Evolutionary conservation across 2,329 filamentous ascomycete genomes (phyloP), one percentile per base, ranked within the genome.

Genomic region (Bertia moriformis): DNA sequence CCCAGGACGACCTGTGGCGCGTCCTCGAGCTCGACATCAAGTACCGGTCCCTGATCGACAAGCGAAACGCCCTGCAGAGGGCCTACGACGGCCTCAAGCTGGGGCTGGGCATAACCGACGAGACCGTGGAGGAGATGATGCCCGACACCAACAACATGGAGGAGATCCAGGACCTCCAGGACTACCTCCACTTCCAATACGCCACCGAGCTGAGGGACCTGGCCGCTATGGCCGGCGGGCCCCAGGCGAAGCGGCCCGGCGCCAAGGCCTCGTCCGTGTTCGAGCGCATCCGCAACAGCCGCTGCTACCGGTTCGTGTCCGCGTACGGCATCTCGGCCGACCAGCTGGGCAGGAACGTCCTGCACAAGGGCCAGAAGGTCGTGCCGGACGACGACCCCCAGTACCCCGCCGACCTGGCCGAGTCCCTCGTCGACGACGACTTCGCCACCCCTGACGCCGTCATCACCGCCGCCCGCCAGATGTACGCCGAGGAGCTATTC

Each of bases 171-270:
- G 91, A 98, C 56, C 62, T 96, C 17, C 89, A 96, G 53, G 91
- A 98, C 52, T 96, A 96, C 50, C 66, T 96, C 39, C 87, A 96
- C 53, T 98, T 98, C 59, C 83, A 88, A 51, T 96, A 96, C 50
- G 77, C 83, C 3, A 66, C 77, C 3, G 78, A 93, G 54, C 67
- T 96, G 38, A 89, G 84, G 54, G 88, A 96, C 45, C 59, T 93
- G 37, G 73, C 78, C 13, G 63, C 75, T 14, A 68, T 76, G 43
- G 69, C 76, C 30, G 66, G 71, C 13, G 75, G 75, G 40, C 60
- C 68, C 5, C 80, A 81, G 43, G 73, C 69, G 3, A 87, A 88
- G 53, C 81, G 88, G 19, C 86, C 91, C 4, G 82, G 88, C 14
- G 80, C 81, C 39, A 82, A 84, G 7, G n/a, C n/a, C 44, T 82